Evolutionary conservation across 129 eudicot species (phyloP).

Genomic region (Pulicaria dysenterica): DNA sequence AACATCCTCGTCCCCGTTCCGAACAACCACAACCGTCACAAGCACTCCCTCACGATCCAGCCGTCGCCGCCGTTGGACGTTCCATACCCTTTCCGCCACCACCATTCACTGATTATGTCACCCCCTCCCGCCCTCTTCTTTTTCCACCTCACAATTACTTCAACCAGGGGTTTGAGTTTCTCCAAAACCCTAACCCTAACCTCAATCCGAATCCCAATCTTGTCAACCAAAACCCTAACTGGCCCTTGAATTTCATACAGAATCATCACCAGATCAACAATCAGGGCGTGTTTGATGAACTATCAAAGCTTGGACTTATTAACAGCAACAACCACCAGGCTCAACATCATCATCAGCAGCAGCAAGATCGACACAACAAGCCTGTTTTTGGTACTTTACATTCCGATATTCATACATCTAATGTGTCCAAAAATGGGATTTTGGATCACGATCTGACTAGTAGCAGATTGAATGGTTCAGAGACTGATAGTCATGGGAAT

Average conservation of each 20-base stretch:
- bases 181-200: conserved; percentile 61
- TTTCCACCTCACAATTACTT: conserved; percentile 66
- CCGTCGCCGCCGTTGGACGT: conserved; percentile 83
- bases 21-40: conserved; percentile 40
- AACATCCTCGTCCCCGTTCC: conserved; percentile 32
- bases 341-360: background rate
- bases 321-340: conserved; percentile 23
- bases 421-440: conserved; percentile 21
- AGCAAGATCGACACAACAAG: conserved; percentile 28
- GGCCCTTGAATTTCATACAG: conserved; percentile 20
- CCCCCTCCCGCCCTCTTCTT: conserved; percentile 35
- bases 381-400: conserved; percentile 53
- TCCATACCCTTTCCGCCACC: conserved; percentile 34
- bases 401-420: conserved; percentile 22
- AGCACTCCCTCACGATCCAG: conserved; percentile 61
- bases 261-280: conserved; percentile 17
- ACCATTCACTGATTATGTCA: conserved; percentile 25
- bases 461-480: conserved; percentile 34
- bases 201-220: conserved; percentile 40
- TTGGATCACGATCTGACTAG: conserved; percentile 27
- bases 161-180: conserved; percentile 35
- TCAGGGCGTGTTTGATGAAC: conserved; percentile 24
- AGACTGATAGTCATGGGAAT: conserved; percentile 18
- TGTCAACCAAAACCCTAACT: conserved; percentile 32
- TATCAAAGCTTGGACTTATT: conserved; percentile 38